phyloP scores from a whole-genome alignment of 2,329 filamentous ascomycete species.

The Fusarium verticillioides region DNA sequence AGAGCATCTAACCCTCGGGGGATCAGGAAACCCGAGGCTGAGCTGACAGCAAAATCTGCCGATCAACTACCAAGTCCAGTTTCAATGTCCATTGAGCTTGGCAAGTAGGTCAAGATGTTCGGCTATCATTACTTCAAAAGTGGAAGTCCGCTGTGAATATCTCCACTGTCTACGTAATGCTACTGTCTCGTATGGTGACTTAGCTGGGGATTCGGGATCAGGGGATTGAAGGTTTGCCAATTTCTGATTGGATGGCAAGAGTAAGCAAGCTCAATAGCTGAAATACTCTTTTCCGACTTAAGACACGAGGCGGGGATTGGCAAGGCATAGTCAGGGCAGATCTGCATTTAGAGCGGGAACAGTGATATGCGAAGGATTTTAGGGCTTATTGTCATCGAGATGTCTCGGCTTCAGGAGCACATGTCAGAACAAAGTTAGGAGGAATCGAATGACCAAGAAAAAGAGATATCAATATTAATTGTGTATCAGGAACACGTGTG shows the following conservation, averaged over 20 bases:
- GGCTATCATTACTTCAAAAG: background rate
- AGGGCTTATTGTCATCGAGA: constrained; percentile 10
- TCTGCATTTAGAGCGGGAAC: background rate
- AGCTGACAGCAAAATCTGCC: background rate
- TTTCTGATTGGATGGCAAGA: background rate
- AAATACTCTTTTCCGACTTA: background rate
- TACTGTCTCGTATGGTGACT: background rate
- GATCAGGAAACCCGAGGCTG: background rate
- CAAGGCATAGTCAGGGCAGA: background rate
- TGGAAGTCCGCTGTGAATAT: background rate
- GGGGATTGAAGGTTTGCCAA: background rate
- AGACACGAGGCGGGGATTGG: background rate
- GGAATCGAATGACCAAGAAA: no score
- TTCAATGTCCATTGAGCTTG: background rate
- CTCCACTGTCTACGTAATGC: background rate
- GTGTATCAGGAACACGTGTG: background rate
- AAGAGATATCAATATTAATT: background rate
- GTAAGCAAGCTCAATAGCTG: background rate
- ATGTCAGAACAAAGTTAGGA: background rate
- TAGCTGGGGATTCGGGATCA: background rate
- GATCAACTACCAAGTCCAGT: background rate
- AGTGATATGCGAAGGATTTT: constrained; percentile 3
- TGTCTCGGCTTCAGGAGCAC: background rate
- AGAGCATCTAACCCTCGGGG: background rate
- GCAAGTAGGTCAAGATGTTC: background rate